Percentiles rank a stretch among this genome's conserved stretches.
Evolutionary conservation across 495 filamentous ascomycete species (phyloP).

Genomic region (Cetradonia linearis): DNA sequence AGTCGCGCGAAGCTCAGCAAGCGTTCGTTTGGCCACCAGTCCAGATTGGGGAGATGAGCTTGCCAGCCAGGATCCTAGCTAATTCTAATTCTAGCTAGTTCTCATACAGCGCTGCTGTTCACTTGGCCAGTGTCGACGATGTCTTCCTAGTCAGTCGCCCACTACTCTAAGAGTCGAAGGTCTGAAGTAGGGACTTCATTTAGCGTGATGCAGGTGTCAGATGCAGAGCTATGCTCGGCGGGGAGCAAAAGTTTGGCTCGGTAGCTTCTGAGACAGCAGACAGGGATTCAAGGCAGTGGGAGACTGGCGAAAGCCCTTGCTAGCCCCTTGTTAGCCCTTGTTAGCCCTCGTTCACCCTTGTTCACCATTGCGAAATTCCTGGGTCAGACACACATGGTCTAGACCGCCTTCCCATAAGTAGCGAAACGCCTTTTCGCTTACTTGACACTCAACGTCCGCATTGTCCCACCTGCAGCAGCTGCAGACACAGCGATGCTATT

Average conservation of each 20-base stretch:
- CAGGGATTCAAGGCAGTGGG: slow-evolving; percentile 3
- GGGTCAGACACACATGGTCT: neutral
- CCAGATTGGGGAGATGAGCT: slow-evolving; percentile 5
- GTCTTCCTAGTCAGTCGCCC: neutral
- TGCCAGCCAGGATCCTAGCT: no score
- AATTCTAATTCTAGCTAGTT: neutral
- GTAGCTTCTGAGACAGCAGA: slow-evolving; percentile 1
- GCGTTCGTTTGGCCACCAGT: neutral
- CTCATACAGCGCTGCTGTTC: neutral
- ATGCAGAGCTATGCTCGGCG: slow-evolving; percentile 2
- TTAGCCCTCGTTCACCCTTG: neutral
- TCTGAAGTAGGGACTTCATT: neutral
- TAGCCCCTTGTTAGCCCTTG: neutral
- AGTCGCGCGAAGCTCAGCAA: slow-evolving; percentile 9
- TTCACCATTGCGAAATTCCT: neutral
- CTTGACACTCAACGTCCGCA: slow-evolving; percentile 8
- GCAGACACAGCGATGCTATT: neutral
- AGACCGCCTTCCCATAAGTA: neutral
- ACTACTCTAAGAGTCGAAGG: neutral
- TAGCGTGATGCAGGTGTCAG: slow-evolving; percentile 10
- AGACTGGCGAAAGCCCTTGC: slow-evolving; percentile 4
- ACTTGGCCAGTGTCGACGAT: neutral
- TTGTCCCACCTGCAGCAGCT: slow-evolving; percentile 3
- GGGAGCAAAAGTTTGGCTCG: slow-evolving; percentile 8
- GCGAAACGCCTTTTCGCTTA: slow-evolving; percentile 12